Evolutionary conservation across 371 early-diverging fungal genomes (phyloP).

Genomic region (Syncephalis plumigaleata): DNA sequence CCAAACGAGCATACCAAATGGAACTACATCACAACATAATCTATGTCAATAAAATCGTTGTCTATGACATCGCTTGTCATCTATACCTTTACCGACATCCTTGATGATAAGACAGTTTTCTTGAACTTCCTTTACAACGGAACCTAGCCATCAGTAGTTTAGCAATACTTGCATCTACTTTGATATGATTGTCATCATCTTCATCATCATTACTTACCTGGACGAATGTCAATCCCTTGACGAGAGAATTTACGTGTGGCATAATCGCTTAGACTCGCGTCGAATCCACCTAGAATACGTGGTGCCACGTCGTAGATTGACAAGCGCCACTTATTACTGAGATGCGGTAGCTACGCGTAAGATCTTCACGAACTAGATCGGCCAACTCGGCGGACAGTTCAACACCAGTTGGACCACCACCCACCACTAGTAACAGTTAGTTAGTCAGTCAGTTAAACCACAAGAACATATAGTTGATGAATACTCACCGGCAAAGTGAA

Average conservation of each 20-base stretch:
- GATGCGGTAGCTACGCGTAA: slow-evolving; percentile 37
- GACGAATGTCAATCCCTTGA: slow-evolving; percentile 44
- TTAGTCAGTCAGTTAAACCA: not conserved
- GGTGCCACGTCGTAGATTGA: slow-evolving; percentile 56
- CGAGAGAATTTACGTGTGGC: slow-evolving; percentile 43
- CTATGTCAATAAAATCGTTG: not conserved
- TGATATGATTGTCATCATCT: not conserved
- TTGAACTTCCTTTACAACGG: not conserved
- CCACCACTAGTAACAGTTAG: slow-evolving; percentile 30
- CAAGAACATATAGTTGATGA: too few species aligned
- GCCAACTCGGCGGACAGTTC: slow-evolving; percentile 59
- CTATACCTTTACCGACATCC: not conserved
- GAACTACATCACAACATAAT: slow-evolving; percentile 8
- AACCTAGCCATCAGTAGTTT: too few species aligned
- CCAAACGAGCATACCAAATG: slow-evolving; percentile 48
- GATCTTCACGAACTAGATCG: slow-evolving; percentile 62
- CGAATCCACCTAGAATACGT: slow-evolving; percentile 51
- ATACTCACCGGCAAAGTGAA: slow-evolving; percentile 51
- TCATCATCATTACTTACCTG: slow-evolving; percentile 12
- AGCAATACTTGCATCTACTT: not conserved
- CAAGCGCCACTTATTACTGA: slow-evolving; percentile 39
- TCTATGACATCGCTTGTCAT: not conserved
- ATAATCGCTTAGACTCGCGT: slow-evolving; percentile 38
- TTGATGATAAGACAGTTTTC: slow-evolving; percentile 1
- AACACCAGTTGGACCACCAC: slow-evolving; percentile 64